These are phyloP conservation scores for Fusarium goolgardi DNA, from an alignment of 2,329 filamentous ascomycete species.

Conservation along the genomic window DNA sequence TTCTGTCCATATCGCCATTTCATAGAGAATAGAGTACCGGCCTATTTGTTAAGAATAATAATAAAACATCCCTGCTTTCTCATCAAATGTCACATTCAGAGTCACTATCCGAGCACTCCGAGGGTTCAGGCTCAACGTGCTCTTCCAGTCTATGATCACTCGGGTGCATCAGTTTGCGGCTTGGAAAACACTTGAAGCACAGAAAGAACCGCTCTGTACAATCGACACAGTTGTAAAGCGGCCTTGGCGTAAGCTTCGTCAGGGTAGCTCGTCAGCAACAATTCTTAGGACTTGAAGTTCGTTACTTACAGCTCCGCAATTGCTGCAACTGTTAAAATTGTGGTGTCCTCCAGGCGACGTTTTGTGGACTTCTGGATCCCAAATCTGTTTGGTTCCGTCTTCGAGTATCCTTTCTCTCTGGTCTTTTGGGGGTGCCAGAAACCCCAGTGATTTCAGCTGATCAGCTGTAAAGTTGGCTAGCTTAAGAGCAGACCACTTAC, in stretches of 20 bases:
- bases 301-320: not conserved
- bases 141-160: not conserved
- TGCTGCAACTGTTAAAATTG: not conserved
- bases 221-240: not conserved
- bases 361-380: not conserved
- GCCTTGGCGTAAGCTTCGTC: not conserved
- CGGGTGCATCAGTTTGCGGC: not conserved
- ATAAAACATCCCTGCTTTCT: not conserved
- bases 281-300: rapidly evolving
- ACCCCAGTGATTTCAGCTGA: not conserved
- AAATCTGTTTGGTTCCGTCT: not conserved
- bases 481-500: not conserved
- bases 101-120: not conserved
- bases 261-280: not conserved
- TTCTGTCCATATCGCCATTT: slow-evolving; percentile 22
- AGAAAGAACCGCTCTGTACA: not conserved
- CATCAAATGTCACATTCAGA: not conserved
- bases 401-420: not conserved
- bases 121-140: not conserved
- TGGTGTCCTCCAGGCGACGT: not conserved
- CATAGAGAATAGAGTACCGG: not conserved
- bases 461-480: not conserved
- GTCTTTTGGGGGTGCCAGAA: not conserved
- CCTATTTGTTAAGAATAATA: not conserved
- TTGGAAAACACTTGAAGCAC: not conserved